A percentile compares a stretch with the other conserved stretches of the same genome.
Evolutionary conservation across 495 filamentous ascomycete genomes (phyloP).

Genomic region (Talaromyces trachyspermus): DNA sequence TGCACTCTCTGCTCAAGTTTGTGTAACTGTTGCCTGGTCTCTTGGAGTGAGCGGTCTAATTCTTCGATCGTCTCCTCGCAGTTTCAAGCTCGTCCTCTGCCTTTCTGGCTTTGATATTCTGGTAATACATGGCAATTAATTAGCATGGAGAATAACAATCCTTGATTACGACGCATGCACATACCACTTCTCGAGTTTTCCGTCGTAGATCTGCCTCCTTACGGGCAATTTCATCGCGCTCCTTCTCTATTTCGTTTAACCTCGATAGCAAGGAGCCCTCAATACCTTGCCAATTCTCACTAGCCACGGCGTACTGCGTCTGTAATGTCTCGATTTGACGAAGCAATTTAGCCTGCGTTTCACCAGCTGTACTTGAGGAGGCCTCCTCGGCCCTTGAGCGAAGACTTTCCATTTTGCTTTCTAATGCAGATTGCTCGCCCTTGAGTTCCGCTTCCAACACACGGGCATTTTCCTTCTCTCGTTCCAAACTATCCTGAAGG

Average conservation of each 20-base stretch:
- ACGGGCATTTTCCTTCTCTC: slow-evolving; percentile 65
- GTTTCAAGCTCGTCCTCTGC: slow-evolving; percentile 79
- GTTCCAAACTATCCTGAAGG: slow-evolving; percentile 61
- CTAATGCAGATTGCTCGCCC: slow-evolving; percentile 69
- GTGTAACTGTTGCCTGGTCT: slow-evolving; percentile 57
- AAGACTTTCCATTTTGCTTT: slow-evolving; percentile 85
- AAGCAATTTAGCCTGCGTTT: slow-evolving; percentile 83
- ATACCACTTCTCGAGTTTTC: slow-evolving; percentile 79
- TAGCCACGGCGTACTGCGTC: slow-evolving; percentile 88
- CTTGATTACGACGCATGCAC: slow-evolving; percentile 14
- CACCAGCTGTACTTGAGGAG: slow-evolving; percentile 70
- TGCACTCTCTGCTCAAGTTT: slow-evolving; percentile 55
- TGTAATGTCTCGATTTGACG: slow-evolving; percentile 94
- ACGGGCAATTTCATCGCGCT: slow-evolving; percentile 76
- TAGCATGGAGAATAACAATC: not conserved
- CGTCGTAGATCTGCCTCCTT: slow-evolving; percentile 77
- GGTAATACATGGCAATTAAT: slow-evolving; percentile 12
- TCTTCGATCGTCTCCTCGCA: slow-evolving; percentile 54
- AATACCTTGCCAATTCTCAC: slow-evolving; percentile 95
- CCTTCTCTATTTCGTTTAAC: slow-evolving; percentile 71
- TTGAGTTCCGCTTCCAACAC: slow-evolving; percentile 72
- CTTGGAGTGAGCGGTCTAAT: slow-evolving; percentile 48
- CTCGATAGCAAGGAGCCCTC: slow-evolving; percentile 74
- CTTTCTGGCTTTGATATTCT: slow-evolving; percentile 69
- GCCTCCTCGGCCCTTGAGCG: slow-evolving; percentile 83